Evolutionary conservation across 805 yeast genomes (phyloP), one percentile per base, ranked within the genome.

Genomic region (Schizosaccharomyces japonicus): DNA sequence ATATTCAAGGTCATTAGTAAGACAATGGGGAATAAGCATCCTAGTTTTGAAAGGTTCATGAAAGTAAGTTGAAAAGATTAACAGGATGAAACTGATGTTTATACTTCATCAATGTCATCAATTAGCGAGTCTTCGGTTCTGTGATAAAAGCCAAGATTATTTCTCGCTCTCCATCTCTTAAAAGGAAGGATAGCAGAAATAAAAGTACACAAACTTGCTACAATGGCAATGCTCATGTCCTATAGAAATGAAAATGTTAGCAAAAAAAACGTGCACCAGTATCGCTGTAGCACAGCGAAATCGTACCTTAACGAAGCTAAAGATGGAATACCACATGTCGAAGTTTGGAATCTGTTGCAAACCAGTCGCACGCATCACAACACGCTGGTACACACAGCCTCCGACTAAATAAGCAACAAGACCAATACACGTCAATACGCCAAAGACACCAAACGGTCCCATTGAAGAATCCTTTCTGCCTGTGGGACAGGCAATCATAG

Each of bases 401-500:
- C 47, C 47, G 1, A 45, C 39, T 7, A 45, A 45, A 39, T 45
- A 45, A n/a, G 39, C 47, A 3, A 45, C 25, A 27, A 44, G 25
- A 49, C 45, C 48, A 36, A 53, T 49, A 40, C 46, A 17, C 15
- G 55, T 47, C 52, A 79, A 76, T 45, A 79, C 74, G 66, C 80
- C 73, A 47, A 78, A 68, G 2, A 77, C 74, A 15, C 77, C 76
- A 48, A 72, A 49, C 17, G 65, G 65, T 19, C 57, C 53, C 51
- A 61, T 50, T 6, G 78, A 74, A 23, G 47, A 8, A 7, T 45
- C 39, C 25, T 49, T 48, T n/a, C 52, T 50, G 13, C 52, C 54
- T 1, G 84, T 78, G 0, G 93, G 81, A 60, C 95, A 83, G 0
- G 93, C 94, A 61, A 77, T 79, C 39, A 80, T 75, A 3, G 93